Percentiles rank a stretch among this genome's conserved stretches.
Evolutionary conservation across 176 grass and related monocot species (phyloP).

Genomic region (Zizania latifolia): DNA sequence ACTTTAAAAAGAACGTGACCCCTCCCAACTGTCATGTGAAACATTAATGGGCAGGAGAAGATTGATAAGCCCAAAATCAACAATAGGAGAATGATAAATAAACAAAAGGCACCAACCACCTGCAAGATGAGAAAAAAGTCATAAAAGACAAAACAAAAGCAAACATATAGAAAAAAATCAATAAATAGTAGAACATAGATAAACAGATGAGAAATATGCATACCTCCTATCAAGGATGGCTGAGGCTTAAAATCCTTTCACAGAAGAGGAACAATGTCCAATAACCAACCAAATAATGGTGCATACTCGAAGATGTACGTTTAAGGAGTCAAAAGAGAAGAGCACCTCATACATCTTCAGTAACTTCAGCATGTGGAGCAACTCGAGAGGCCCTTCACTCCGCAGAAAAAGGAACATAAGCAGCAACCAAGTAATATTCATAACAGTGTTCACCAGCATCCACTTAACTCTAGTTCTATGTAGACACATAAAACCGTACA

Average conservation of each 20-base stretch:
- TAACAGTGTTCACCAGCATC: conserved; percentile 37
- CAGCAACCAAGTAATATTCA: conserved; percentile 44
- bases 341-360: conserved; percentile 23
- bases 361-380: conserved; percentile 41
- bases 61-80: conserved; percentile 23
- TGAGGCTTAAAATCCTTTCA: conserved; percentile 13
- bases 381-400: conserved; percentile 22
- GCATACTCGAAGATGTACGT: background rate
- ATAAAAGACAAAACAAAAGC: background rate
- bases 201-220: background rate
- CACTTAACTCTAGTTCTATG: conserved; percentile 60
- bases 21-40: background rate
- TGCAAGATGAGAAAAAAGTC: conserved; percentile 22
- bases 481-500: conserved; percentile 40
- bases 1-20: conserved; percentile 3
- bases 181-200: background rate
- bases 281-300: background rate
- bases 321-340: background rate
- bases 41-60: background rate
- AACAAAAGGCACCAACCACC: conserved; percentile 23
- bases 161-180: background rate
- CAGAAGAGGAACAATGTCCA: background rate
- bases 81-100: background rate
- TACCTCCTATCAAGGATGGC: conserved; percentile 47
- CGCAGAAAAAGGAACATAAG: conserved; percentile 27